Evolutionary conservation across 1,284 basidiomycete species (phyloP).

Genomic region (Pascua sp.): DNA sequence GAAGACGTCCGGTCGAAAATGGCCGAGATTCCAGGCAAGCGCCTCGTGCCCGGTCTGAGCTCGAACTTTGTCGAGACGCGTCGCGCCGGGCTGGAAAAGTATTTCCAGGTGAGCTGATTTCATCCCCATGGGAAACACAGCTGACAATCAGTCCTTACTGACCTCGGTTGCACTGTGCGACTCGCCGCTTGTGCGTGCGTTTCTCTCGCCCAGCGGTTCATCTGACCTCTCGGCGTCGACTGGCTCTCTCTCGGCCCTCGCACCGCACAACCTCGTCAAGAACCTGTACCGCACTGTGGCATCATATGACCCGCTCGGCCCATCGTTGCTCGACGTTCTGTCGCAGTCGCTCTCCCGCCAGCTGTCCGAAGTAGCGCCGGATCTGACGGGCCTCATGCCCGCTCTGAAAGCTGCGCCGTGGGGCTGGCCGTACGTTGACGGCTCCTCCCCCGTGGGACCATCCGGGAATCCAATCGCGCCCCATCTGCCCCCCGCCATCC

Average conservation of each 20-base stretch:
- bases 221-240: neutral
- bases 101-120: conserved; percentile 66
- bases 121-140: neutral
- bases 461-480: no score
- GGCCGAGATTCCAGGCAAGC: conserved; percentile 80
- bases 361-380: conserved; percentile 80
- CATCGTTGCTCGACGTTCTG: conserved; percentile 79
- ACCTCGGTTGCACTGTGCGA: conserved; percentile 72
- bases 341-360: conserved; percentile 65
- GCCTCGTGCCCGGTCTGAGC: conserved; percentile 77
- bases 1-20: conserved; percentile 3
- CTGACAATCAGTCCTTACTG: conserved; percentile 61
- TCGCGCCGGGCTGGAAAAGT: conserved; percentile 74
- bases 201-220: conserved; percentile 60
- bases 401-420: neutral
- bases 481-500: conserved; percentile 57
- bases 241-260: conserved; percentile 52
- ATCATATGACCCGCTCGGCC: conserved; percentile 66
- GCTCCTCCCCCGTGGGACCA: no score
- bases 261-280: conserved; percentile 66
- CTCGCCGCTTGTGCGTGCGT: conserved; percentile 74
- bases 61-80: conserved; percentile 74
- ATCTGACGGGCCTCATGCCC: conserved; percentile 41
- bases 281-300: conserved; percentile 77
- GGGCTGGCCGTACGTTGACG: conserved; percentile 57